Conservation (phyloP, 768 basidiomycete genomes). For the Lentinula edodes region DNA sequence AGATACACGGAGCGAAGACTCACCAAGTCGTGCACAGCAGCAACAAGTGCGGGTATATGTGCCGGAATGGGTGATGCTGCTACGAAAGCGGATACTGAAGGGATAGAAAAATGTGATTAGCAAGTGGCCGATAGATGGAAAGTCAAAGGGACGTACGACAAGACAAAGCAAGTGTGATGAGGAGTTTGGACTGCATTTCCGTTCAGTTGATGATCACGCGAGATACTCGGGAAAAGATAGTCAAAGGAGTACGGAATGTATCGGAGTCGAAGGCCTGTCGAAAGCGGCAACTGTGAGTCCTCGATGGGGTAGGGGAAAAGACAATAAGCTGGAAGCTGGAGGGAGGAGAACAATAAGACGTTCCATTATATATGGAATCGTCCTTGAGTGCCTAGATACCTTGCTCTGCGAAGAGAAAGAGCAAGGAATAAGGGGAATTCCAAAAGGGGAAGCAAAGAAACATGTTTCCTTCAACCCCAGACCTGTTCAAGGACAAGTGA, state of each 20-base stretch:
- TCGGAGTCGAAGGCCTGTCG: background rate
- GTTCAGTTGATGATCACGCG: background rate
- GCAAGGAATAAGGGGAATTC: conserved; percentile 3
- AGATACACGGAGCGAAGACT: background rate
- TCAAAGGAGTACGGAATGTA: background rate
- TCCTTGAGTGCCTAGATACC: background rate
- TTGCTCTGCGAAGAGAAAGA: background rate
- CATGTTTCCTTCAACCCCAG: no score
- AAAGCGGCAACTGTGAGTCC: background rate
- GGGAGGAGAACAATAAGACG: background rate
- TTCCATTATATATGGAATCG: background rate
- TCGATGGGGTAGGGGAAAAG: background rate
- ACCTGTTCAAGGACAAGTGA: background rate
- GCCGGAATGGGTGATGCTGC: conserved; percentile 1
- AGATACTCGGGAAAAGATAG: background rate
- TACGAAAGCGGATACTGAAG: background rate
- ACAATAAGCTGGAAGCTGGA: background rate
- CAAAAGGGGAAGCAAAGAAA: background rate
- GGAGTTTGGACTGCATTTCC: background rate
- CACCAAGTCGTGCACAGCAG: background rate
- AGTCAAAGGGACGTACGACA: background rate
- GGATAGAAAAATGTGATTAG: background rate
- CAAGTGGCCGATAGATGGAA: background rate
- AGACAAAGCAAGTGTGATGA: background rate
- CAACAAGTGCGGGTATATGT: background rate